phyloP scores from a whole-genome alignment of 2,329 filamentous ascomycete genomes.

The Talaromyces sp. region DNA sequence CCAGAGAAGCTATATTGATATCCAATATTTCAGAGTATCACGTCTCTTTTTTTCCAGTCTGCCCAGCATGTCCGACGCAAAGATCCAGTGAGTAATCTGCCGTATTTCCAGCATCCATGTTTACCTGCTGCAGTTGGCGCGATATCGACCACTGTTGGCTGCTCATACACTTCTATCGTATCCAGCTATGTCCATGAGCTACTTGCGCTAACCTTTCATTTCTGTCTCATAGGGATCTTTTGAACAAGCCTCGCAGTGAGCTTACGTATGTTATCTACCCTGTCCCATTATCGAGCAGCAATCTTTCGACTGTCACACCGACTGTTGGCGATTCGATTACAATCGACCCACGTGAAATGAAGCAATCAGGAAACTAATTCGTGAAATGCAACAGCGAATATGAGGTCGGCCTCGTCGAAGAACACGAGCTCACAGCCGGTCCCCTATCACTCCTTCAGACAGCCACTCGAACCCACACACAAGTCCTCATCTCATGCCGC shows the following conservation, averaged over 20 bases:
- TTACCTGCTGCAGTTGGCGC: not conserved
- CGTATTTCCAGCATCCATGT: slow-evolving; percentile 2
- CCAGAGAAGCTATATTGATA: not conserved
- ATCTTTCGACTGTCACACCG: not conserved
- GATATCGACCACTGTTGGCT: slow-evolving; percentile 13
- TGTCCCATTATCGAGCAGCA: not conserved
- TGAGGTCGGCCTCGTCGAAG: slow-evolving; percentile 76
- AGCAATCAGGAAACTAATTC: not conserved
- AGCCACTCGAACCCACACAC: slow-evolving; percentile 86
- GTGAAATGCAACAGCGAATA: slow-evolving; percentile 62
- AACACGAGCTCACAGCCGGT: slow-evolving; percentile 73
- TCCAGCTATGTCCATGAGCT: slow-evolving; percentile 15
- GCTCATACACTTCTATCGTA: not conserved
- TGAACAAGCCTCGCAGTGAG: slow-evolving; percentile 81
- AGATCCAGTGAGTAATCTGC: slow-evolving; percentile 60
- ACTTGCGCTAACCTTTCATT: slow-evolving; percentile 25
- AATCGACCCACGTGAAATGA: not conserved
- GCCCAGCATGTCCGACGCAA: slow-evolving; percentile 58
- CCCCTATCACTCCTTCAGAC: slow-evolving; percentile 94
- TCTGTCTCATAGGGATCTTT: slow-evolving; percentile 62
- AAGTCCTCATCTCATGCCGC: slow-evolving; percentile 94
- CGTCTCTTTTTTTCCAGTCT: slow-evolving; percentile 17
- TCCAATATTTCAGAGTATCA: not conserved
- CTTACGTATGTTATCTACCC: slow-evolving; percentile 64
- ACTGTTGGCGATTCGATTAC: slow-evolving; percentile 8